These are phyloP conservation scores for Pseudoneurospora amorphoporcata DNA, from an alignment of 495 filamentous ascomycete species.

Conservation along the genomic window DNA sequence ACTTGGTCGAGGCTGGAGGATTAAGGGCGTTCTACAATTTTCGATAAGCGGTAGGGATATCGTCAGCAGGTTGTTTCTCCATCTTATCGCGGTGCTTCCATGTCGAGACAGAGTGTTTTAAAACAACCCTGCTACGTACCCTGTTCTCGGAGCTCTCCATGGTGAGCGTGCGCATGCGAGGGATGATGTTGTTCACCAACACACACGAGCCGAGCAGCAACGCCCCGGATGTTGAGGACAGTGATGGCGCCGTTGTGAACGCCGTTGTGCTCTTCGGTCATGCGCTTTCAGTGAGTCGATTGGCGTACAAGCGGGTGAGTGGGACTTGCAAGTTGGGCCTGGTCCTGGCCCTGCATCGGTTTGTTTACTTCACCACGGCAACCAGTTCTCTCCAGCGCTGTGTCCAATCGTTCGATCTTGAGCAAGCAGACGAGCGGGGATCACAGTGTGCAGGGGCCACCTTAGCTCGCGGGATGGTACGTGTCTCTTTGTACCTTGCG, in stretches of 20 bases:
- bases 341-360: neutral
- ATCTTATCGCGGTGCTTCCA: neutral
- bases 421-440: neutral
- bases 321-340: neutral
- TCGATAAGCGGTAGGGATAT: neutral
- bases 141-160: conserved; percentile 36
- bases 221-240: conserved; percentile 17
- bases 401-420: neutral
- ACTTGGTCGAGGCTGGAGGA: neutral
- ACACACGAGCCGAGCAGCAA: conserved; percentile 23
- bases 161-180: conserved; percentile 20
- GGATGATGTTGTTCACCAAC: conserved; percentile 18
- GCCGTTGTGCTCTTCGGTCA: conserved; percentile 14
- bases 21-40: neutral
- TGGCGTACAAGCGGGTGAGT: conserved; percentile 17
- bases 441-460: neutral
- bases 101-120: neutral
- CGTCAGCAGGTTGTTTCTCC: neutral
- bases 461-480: neutral
- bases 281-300: conserved; percentile 13
- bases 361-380: conserved; percentile 23
- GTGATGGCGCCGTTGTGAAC: conserved; percentile 17
- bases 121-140: conserved; percentile 15
- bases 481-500: neutral
- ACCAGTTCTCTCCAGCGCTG: conserved; percentile 3